These are phyloP conservation scores for Takashimella tepidaria DNA, from an alignment of 1,284 basidiomycete species.

Conservation along the genomic window DNA sequence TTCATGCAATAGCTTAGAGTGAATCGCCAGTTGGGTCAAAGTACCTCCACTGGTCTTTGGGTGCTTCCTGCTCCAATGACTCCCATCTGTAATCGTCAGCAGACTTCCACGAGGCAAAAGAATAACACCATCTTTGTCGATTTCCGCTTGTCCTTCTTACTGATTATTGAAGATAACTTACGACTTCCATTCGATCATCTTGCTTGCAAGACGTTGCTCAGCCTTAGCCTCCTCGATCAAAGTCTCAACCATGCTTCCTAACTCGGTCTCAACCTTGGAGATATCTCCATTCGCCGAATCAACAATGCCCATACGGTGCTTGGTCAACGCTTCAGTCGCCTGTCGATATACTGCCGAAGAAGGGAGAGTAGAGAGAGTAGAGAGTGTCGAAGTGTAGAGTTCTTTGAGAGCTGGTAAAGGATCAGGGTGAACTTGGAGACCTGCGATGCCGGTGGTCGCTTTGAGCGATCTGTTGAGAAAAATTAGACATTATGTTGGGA, in stretches of 20 bases:
- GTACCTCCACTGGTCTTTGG: conserved; percentile 43
- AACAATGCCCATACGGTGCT: conserved; percentile 71
- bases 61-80: conserved; percentile 32
- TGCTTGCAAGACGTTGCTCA: conserved; percentile 70
- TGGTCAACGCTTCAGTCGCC: conserved; percentile 79
- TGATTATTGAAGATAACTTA: too few relatives aligned
- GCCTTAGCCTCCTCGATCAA: conserved; percentile 72
- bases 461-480: conserved; percentile 52
- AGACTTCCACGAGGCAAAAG: neutral
- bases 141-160: too few relatives aligned
- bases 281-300: conserved; percentile 64
- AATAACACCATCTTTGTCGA: neutral
- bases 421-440: conserved; percentile 54
- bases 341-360: conserved; percentile 82
- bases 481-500: too few relatives aligned
- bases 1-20: conserved; percentile 8
- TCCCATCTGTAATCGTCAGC: conserved; percentile 37
- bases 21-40: conserved; percentile 38
- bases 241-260: conserved; percentile 46
- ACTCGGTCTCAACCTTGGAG: conserved; percentile 61
- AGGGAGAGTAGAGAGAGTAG: conserved; percentile 66
- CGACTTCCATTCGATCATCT: conserved; percentile 96
- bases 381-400: conserved; percentile 75
- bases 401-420: conserved; percentile 68
- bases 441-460: conserved; percentile 70